Conservation (phyloP, 768 basidiomycete genomes). For the Collybiopsis luxurians region DNA sequence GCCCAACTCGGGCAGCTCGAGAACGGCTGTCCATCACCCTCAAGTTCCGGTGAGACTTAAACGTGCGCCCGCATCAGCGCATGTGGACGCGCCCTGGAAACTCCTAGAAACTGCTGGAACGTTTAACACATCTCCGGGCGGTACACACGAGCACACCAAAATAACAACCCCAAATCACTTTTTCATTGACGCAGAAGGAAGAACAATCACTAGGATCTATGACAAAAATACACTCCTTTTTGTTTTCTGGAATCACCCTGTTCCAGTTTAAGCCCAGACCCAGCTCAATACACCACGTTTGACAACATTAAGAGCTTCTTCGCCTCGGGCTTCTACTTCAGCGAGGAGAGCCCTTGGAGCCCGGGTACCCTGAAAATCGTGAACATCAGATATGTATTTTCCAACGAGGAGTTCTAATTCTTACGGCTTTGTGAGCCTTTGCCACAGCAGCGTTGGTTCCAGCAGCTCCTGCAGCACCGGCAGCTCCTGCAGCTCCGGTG, state of each 20-base stretch:
- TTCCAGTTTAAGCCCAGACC: constrained; percentile 2
- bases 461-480: constrained; percentile 8
- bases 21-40: too few species aligned
- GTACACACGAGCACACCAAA: too few species aligned
- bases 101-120: too few species aligned
- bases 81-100: too few species aligned
- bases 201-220: constrained; percentile 4
- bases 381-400: background rate
- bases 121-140: too few species aligned
- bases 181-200: constrained; percentile 4
- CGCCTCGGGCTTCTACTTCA: constrained; percentile 23
- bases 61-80: too few species aligned
- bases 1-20: too few species aligned
- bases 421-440: background rate
- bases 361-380: constrained; percentile 33
- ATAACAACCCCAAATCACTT: constrained; percentile 2
- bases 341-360: constrained; percentile 34
- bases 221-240: background rate
- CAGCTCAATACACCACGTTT: constrained; percentile 3
- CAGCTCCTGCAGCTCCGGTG: background rate
- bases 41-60: too few species aligned
- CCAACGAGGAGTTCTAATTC: background rate
- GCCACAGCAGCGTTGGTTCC: background rate
- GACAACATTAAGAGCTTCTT: background rate
- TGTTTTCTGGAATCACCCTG: background rate